phyloP scores from a whole-genome alignment of 2,329 filamentous ascomycete species.

The Penicillium decumbens region DNA sequence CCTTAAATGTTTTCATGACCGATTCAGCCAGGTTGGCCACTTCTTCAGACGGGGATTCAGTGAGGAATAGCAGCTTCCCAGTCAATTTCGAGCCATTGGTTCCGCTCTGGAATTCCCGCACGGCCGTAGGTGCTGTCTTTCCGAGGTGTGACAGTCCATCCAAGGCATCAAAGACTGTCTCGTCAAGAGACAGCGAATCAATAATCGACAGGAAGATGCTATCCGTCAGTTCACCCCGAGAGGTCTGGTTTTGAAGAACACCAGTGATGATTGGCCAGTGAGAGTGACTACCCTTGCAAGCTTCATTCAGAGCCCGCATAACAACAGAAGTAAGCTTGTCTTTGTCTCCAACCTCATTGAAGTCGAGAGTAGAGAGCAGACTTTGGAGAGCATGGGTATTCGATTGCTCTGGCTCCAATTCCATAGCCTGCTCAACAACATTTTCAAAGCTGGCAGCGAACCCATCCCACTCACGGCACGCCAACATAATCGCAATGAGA shows the following conservation, averaged over 20 bases:
- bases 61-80: conserved; percentile 50
- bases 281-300: conserved; percentile 33
- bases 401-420: conserved; percentile 29
- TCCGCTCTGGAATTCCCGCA: conserved; percentile 44
- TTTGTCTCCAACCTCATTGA: conserved; percentile 35
- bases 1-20: conserved; percentile 33
- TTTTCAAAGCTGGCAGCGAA: conserved; percentile 40
- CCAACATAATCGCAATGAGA: conserved; percentile 61
- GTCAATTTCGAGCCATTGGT: conserved; percentile 48
- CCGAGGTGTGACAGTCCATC: conserved; percentile 46
- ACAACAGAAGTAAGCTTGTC: conserved; percentile 34
- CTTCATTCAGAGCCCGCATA: conserved; percentile 34
- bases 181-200: conserved; percentile 39
- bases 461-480: conserved; percentile 46
- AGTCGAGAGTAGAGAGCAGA: conserved; percentile 36
- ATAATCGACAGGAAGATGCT: conserved; percentile 39
- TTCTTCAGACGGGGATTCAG: conserved; percentile 52
- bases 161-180: conserved; percentile 33
- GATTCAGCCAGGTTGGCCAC: conserved; percentile 42
- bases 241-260: conserved; percentile 37
- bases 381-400: conserved; percentile 36
- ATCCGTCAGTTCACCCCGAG: conserved; percentile 31
- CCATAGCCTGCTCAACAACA: conserved; percentile 34
- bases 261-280: conserved; percentile 40
- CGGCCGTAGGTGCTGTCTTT: conserved; percentile 37